phyloP scores from a whole-genome alignment of 352 stramenopile species.

The Phytophthora constricta region DNA sequence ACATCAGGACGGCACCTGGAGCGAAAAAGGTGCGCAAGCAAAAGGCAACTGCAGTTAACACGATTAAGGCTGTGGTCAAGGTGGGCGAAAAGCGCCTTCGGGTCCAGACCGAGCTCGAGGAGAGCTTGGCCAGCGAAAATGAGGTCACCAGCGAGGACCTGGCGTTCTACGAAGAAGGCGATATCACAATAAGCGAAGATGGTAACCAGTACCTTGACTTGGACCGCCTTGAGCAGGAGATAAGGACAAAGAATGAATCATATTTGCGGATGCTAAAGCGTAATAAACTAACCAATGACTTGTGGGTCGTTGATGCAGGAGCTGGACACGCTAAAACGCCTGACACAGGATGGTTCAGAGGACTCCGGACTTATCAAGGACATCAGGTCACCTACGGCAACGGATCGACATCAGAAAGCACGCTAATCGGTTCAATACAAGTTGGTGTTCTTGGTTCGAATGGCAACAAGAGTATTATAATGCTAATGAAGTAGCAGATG shows the following conservation, averaged over 20 bases:
- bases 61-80: too few relatives aligned
- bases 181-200: neutral
- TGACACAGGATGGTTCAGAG: constrained; percentile 18
- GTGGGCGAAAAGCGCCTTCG: too few relatives aligned
- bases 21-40: too few relatives aligned
- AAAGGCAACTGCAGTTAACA: too few relatives aligned
- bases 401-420: constrained; percentile 5
- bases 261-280: constrained; percentile 11
- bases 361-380: neutral
- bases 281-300: constrained; percentile 4
- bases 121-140: neutral
- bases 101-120: too few relatives aligned
- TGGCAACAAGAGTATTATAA: constrained; percentile 15
- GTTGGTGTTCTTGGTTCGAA: constrained; percentile 14
- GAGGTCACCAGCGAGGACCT: too few relatives aligned
- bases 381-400: constrained; percentile 17
- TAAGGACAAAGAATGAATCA: constrained; percentile 1
- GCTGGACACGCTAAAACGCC: constrained; percentile 22
- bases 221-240: constrained; percentile 9
- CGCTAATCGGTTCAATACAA: constrained; percentile 14
- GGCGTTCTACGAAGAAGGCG: constrained; percentile 1
- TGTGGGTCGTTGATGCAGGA: constrained; percentile 23
- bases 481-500: constrained; percentile 20
- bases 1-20: constrained; percentile 1
- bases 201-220: neutral